Conservation (phyloP, 1,284 basidiomycete species). For the Sanghuangporus sanghuang region DNA sequence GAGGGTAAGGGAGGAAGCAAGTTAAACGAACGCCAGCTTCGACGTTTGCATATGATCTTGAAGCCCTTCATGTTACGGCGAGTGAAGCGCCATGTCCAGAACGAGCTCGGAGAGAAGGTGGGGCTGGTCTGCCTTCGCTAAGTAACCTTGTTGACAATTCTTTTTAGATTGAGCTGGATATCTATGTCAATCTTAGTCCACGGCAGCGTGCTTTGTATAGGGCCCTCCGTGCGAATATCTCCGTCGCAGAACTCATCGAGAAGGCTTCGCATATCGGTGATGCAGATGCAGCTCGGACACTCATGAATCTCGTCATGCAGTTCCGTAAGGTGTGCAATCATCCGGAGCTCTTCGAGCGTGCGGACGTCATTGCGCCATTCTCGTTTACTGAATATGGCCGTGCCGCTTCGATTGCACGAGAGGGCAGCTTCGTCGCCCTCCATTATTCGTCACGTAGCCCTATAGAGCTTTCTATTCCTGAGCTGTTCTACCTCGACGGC, state of each 20-base stretch:
- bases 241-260: conserved; percentile 90
- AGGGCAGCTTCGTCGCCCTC: conserved; percentile 79
- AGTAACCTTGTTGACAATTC: conserved; percentile 8
- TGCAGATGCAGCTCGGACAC: conserved; percentile 83
- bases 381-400: conserved; percentile 84
- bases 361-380: conserved; percentile 91
- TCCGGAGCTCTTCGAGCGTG: conserved; percentile 96
- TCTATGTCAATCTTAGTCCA: conserved; percentile 92
- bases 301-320: conserved; percentile 99
- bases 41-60: conserved; percentile 96
- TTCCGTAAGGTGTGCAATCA: conserved; percentile 99
- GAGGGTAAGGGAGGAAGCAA: conserved; percentile 88
- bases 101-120: conserved; percentile 99
- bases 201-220: conserved; percentile 93
- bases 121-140: conserved; percentile 15
- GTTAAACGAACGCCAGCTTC: conserved; percentile 93
- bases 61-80: conserved; percentile 99
- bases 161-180: conserved; percentile 88
- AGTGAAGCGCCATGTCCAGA: conserved; percentile 98
- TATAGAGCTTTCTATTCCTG: conserved; percentile 77
- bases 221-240: conserved; percentile 88
- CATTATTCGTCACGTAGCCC: conserved; percentile 87
- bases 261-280: conserved; percentile 89
- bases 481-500: conserved; percentile 75
- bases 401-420: conserved; percentile 77